phyloP scores from a whole-genome alignment of 805 yeast genomes.

The Candida schatavii region DNA sequence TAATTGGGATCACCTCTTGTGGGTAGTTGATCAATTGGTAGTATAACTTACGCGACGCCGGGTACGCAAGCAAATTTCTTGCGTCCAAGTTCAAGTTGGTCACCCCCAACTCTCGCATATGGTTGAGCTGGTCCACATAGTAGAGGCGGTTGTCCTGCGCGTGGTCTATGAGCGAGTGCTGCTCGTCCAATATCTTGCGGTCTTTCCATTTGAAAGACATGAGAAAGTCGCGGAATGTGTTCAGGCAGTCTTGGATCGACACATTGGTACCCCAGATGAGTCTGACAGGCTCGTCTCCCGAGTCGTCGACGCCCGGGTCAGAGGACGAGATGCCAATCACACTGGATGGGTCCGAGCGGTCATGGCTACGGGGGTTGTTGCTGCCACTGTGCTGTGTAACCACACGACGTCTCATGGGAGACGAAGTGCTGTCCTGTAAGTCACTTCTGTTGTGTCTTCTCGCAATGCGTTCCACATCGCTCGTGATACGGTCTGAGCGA shows the following conservation, averaged over 20 bases:
- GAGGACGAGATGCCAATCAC: conserved; percentile 14
- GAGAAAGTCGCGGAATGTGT: conserved; percentile 75
- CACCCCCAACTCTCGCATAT: conserved; percentile 74
- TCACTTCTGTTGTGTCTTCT: conserved; percentile 72
- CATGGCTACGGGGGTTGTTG: conserved; percentile 5
- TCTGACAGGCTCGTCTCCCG: conserved; percentile 66
- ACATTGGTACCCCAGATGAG: conserved; percentile 99
- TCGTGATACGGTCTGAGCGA: conserved; percentile 44
- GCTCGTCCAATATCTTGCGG: conserved; percentile 50
- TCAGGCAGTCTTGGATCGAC: conserved; percentile 82
- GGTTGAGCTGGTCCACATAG: conserved; percentile 69
- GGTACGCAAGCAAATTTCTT: conserved; percentile 70
- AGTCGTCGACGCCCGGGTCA: conserved; percentile 22
- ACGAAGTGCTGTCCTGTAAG: conserved; percentile 65
- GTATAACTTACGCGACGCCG: conserved; percentile 73
- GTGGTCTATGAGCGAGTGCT: conserved; percentile 25
- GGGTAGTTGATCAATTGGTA: conserved; percentile 89
- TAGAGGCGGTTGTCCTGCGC: conserved; percentile 65
- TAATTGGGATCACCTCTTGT: conserved; percentile 93
- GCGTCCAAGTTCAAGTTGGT: conserved; percentile 85
- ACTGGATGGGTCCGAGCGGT: background rate
- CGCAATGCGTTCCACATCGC: conserved; percentile 42
- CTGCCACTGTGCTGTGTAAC: conserved; percentile 40
- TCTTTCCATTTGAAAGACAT: conserved; percentile 79
- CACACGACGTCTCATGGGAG: conserved; percentile 65